A percentile compares a stretch with the other conserved stretches of the same genome.
phyloP scores from a whole-genome alignment of 129 eudicot genomes.

The Centrapalus pauciflorus region DNA sequence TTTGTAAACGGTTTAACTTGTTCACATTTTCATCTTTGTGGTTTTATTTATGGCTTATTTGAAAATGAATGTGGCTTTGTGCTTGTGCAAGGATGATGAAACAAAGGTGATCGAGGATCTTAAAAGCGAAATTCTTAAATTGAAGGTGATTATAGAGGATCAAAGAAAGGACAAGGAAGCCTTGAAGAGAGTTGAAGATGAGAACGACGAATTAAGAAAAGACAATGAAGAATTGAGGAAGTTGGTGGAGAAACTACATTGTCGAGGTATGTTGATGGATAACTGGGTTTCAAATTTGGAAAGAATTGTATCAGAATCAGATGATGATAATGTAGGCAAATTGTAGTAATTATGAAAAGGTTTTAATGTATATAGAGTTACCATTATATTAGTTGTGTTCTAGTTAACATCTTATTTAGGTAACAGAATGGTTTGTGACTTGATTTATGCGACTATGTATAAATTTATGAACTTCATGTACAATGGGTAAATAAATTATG shows the following conservation, averaged over 20 bases:
- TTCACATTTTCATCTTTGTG: not conserved
- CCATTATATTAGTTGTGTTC: not conserved
- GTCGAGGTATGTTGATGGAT: not conserved
- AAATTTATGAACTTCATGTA: too few relatives aligned
- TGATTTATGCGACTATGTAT: too few relatives aligned
- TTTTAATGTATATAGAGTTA: not conserved
- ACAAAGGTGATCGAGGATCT: not conserved
- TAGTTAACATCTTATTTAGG: not conserved
- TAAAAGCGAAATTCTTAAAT: slow-evolving; percentile 19
- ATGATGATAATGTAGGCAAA: not conserved
- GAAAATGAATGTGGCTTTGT: not conserved
- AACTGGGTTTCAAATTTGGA: not conserved
- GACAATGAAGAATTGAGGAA: not conserved
- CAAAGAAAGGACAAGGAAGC: slow-evolving; percentile 11
- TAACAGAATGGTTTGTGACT: too few relatives aligned
- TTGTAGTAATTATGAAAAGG: not conserved
- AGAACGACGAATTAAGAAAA: slow-evolving; percentile 12
- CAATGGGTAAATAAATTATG: too few relatives aligned
- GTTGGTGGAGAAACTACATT: slow-evolving; percentile 20
- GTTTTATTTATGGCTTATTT: not conserved
- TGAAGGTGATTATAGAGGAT: slow-evolving; percentile 17
- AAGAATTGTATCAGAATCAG: not conserved
- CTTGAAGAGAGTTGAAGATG: slow-evolving; percentile 10
- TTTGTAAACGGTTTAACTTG: too few relatives aligned
- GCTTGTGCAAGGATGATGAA: slow-evolving; percentile 37